A percentile compares a stretch with the other conserved stretches of the same genome.
Conservation (phyloP, 2,329 filamentous ascomycete species). For the Exophiala oligosperma region DNA sequence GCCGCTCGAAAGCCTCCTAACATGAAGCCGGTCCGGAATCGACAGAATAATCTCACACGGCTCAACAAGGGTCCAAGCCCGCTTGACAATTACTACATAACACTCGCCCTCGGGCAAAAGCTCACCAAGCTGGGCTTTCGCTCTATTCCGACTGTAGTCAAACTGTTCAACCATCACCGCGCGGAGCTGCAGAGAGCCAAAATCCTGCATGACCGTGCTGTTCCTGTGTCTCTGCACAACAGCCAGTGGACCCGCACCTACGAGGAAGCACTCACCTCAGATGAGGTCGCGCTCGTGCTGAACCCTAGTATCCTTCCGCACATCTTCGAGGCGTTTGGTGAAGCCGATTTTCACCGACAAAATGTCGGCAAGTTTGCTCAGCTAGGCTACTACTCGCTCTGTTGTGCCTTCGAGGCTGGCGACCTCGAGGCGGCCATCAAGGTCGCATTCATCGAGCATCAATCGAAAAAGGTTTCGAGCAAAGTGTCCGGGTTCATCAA, state of each 20-base stretch:
- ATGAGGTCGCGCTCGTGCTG: constrained; percentile 7
- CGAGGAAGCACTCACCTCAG: constrained; percentile 3
- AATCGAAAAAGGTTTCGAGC: background rate
- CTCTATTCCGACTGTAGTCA: constrained; percentile 6
- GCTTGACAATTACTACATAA: constrained; percentile 6
- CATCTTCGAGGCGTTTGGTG: constrained; percentile 14
- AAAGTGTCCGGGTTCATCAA: constrained; percentile 4
- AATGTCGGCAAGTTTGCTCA: constrained; percentile 8
- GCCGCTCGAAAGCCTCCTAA: background rate
- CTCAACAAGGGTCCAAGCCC: too few species aligned
- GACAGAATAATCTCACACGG: too few species aligned
- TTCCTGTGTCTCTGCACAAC: constrained; percentile 1
- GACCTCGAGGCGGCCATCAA: constrained; percentile 19
- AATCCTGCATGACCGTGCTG: constrained; percentile 1
- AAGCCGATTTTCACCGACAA: constrained; percentile 11
- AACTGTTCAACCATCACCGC: constrained; percentile 7
- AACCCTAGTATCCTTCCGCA: constrained; percentile 11
- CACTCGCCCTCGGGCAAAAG: constrained; percentile 6
- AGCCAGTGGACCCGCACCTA: constrained; percentile 8
- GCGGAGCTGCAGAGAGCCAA: constrained; percentile 2
- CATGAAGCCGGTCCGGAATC: too few species aligned
- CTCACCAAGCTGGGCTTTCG: constrained; percentile 11
- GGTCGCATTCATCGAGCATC: constrained; percentile 9
- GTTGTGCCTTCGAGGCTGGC: constrained; percentile 10
- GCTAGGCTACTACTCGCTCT: constrained; percentile 12